Evolutionary conservation across 1,139 yeast species (phyloP).

Genomic region (Zygosaccharomyces pseudobailii): DNA sequence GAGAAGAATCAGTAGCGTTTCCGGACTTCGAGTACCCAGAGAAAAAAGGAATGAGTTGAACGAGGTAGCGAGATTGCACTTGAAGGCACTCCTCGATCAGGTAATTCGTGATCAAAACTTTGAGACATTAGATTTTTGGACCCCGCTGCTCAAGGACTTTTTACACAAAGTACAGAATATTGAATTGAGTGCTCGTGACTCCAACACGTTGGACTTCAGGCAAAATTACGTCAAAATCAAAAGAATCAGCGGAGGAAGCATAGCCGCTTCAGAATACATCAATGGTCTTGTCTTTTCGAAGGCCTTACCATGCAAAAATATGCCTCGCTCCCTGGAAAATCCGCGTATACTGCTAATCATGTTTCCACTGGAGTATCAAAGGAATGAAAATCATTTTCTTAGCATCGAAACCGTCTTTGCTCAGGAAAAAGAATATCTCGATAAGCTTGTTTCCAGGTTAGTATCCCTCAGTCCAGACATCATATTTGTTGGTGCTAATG

Average conservation of each 20-base stretch:
- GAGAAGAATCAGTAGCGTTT: slow-evolving; percentile 21
- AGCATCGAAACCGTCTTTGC: slow-evolving; percentile 80
- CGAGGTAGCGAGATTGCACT: slow-evolving; percentile 36
- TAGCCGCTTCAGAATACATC: slow-evolving; percentile 56
- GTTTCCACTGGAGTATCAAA: slow-evolving; percentile 84
- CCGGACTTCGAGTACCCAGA: slow-evolving; percentile 10
- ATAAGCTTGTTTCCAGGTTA: slow-evolving; percentile 75
- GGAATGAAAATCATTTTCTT: slow-evolving; percentile 65
- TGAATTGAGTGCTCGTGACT: slow-evolving; percentile 51
- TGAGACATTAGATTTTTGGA: slow-evolving; percentile 55
- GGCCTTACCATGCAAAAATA: slow-evolving; percentile 71
- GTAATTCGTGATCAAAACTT: slow-evolving; percentile 64
- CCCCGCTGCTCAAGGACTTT: slow-evolving; percentile 42
- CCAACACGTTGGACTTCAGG: slow-evolving; percentile 78
- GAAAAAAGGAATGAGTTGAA: slow-evolving; percentile 31
- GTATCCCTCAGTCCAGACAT: slow-evolving; percentile 74
- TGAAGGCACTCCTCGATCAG: slow-evolving; percentile 44
- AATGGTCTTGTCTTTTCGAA: slow-evolving; percentile 87
- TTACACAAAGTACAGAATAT: slow-evolving; percentile 44
- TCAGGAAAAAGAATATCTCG: slow-evolving; percentile 81
- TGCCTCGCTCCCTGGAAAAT: slow-evolving; percentile 57
- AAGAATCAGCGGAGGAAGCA: slow-evolving; percentile 69
- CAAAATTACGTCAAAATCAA: slow-evolving; percentile 79
- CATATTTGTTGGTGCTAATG: slow-evolving; percentile 72
- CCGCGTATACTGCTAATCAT: slow-evolving; percentile 81